phyloP scores from a whole-genome alignment of 1,139 yeast species.

The Geotrichum australiense region DNA sequence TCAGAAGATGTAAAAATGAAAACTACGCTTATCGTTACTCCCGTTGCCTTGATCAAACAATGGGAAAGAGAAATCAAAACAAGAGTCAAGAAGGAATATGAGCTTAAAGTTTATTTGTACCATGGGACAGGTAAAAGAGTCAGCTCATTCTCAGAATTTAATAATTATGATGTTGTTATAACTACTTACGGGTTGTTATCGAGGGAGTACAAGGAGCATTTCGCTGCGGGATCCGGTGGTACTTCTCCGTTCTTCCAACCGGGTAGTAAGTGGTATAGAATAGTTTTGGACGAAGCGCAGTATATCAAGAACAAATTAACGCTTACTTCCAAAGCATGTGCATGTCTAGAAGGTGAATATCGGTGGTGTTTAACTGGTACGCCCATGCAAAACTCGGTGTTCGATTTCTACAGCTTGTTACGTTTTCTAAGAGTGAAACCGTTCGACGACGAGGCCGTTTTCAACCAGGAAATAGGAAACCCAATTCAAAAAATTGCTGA shows the following conservation, averaged over 20 bases:
- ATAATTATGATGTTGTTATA: slow-evolving; percentile 62
- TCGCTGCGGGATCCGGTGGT: slow-evolving; percentile 46
- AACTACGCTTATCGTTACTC: slow-evolving; percentile 74
- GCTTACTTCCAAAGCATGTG: slow-evolving; percentile 59
- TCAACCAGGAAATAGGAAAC: slow-evolving; percentile 50
- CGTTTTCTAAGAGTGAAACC: slow-evolving; percentile 60
- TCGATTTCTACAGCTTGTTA: slow-evolving; percentile 71
- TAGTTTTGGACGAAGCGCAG: slow-evolving; percentile 89
- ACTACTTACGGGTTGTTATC: slow-evolving; percentile 74
- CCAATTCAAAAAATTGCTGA: slow-evolving; percentile 41
- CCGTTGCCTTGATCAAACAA: slow-evolving; percentile 74
- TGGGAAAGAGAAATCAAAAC: slow-evolving; percentile 74
- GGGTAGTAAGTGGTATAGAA: slow-evolving; percentile 46
- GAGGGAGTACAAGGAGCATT: slow-evolving; percentile 33
- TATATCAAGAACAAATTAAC: slow-evolving; percentile 71
- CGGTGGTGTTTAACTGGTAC: slow-evolving; percentile 90
- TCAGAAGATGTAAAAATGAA: slow-evolving; percentile 36
- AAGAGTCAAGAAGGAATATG: slow-evolving; percentile 47
- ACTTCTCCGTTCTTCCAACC: slow-evolving; percentile 58
- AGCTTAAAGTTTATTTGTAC: slow-evolving; percentile 50
- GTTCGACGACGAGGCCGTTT: slow-evolving; percentile 44
- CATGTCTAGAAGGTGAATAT: slow-evolving; percentile 47
- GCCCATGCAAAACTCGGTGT: slow-evolving; percentile 83
- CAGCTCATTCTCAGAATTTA: slow-evolving; percentile 41
- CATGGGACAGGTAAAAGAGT: slow-evolving; percentile 56